Evolutionary conservation across 257 asterid species (phyloP), one percentile per base, ranked within the genome.

Genomic region (Forsythia viridissima): DNA sequence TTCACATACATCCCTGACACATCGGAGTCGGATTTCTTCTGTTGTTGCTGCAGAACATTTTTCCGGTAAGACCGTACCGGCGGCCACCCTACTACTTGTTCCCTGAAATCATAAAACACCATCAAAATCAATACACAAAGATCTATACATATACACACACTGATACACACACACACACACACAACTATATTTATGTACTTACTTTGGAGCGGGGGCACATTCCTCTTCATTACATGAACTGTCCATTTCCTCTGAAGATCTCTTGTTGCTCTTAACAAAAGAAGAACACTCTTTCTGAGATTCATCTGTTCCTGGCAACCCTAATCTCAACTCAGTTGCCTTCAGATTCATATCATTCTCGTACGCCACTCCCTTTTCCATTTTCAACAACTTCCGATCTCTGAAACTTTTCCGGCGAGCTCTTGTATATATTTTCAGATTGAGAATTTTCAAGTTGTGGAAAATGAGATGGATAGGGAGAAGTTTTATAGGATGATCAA

Each of bases 51-150:
- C 16, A 90, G 10, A 0, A 83, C 85, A 46, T 91, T 93, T 76
- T 91, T 95, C 84, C 97, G 81, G 93, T 86, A 92, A 2, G 92
- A 88, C 65, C 96, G 34, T 55, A 95, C 98, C 73, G 99, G 99
- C n/a, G 99, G 99, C 99, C 99, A 93, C 1, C 98, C 98, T 9
- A 92, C 91, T 4, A 86, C 93, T 87, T 80, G 94, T 70, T 87
- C 84, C 85, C 93, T 90, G 85, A 39, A 76, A 40, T 55, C 18
- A 36, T 3, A 4, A 20, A 40, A 46, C 6, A 57, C 74, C 12
- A 12, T 16, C 10, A 36, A 8, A 52, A 73, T 30, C 21, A 36
- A 37, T 52, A 34, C 18, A 40, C 44, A 51, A 63, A 4, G 13
- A 61, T 24, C 30, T 24, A 21, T 57, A 57, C 66, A 4, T 8